Evolutionary conservation across 2,329 filamentous ascomycete species (phyloP).

Genomic region (Aspergillus japonicus): DNA sequence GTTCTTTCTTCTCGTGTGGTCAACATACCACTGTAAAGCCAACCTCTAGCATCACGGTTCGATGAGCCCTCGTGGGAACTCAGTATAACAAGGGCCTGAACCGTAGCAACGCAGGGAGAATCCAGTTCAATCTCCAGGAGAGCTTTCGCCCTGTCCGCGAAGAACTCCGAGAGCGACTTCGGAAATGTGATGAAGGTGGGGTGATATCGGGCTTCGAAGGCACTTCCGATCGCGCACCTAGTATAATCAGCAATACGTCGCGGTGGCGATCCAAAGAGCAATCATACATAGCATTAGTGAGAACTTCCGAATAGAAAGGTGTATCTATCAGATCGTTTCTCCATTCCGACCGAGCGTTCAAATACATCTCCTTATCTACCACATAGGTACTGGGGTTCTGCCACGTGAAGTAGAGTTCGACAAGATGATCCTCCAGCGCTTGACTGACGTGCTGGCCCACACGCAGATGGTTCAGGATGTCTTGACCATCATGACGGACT

Average conservation of each 20-base stretch:
- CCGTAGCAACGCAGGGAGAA: constrained; percentile 43
- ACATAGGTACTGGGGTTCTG: constrained; percentile 49
- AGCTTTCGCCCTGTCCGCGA: constrained; percentile 39
- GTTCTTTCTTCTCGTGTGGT: neutral
- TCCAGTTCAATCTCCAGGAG: constrained; percentile 47
- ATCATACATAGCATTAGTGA: constrained; percentile 44
- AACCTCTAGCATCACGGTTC: constrained; percentile 40
- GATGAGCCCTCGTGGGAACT: constrained; percentile 41
- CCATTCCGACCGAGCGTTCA: constrained; percentile 36
- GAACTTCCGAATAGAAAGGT: constrained; percentile 41
- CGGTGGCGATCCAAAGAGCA: neutral
- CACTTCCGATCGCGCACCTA: constrained; percentile 18
- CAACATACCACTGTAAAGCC: constrained; percentile 42
- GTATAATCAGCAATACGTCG: neutral
- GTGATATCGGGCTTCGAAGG: constrained; percentile 37
- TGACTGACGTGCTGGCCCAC: constrained; percentile 43
- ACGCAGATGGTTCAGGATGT: constrained; percentile 43
- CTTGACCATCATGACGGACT: constrained; percentile 40
- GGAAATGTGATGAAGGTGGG: constrained; percentile 34
- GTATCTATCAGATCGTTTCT: constrained; percentile 40
- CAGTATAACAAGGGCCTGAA: constrained; percentile 45
- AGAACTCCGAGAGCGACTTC: constrained; percentile 37
- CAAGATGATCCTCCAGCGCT: constrained; percentile 45
- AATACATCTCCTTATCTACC: constrained; percentile 45
- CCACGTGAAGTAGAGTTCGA: constrained; percentile 50